Conservation (phyloP, 1,139 yeast species). For the Hanseniaspora gamundiae region DNA sequence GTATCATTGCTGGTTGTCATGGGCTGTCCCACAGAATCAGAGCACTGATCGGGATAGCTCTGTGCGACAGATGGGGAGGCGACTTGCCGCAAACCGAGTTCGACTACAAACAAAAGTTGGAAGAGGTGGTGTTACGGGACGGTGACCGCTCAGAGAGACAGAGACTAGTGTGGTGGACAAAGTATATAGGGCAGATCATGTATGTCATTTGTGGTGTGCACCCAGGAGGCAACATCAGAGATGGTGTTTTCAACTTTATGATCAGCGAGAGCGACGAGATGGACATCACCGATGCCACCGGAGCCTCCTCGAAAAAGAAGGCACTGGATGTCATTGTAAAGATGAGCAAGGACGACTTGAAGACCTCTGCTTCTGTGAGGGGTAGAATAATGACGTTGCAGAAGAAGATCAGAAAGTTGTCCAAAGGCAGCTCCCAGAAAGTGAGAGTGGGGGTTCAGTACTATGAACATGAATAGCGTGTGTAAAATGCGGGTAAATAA, state of each 20-base stretch:
- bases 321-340: slow-evolving; percentile 34
- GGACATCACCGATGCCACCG: slow-evolving; percentile 15
- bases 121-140: slow-evolving; percentile 34
- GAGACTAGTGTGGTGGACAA: slow-evolving; percentile 49
- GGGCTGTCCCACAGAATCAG: slow-evolving; percentile 56
- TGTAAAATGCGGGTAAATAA: background rate
- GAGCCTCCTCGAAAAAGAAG: slow-evolving; percentile 19
- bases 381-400: slow-evolving; percentile 40
- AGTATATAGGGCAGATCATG: slow-evolving; percentile 54
- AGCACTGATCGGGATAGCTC: slow-evolving; percentile 53
- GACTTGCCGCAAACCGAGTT: slow-evolving; percentile 47
- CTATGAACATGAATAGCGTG: slow-evolving; percentile 14
- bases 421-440: slow-evolving; percentile 32
- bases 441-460: slow-evolving; percentile 30
- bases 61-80: slow-evolving; percentile 68
- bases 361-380: slow-evolving; percentile 43
- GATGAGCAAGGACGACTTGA: slow-evolving; percentile 38
- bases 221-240: slow-evolving; percentile 61
- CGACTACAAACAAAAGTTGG: slow-evolving; percentile 31
- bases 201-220: slow-evolving; percentile 62
- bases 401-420: slow-evolving; percentile 39
- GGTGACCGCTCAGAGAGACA: slow-evolving; percentile 33
- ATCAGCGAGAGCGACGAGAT: slow-evolving; percentile 21
- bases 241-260: slow-evolving; percentile 35
- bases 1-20: slow-evolving; percentile 56